Conservation (phyloP, 768 basidiomycete genomes). For the Tricholoma saponaceum region DNA sequence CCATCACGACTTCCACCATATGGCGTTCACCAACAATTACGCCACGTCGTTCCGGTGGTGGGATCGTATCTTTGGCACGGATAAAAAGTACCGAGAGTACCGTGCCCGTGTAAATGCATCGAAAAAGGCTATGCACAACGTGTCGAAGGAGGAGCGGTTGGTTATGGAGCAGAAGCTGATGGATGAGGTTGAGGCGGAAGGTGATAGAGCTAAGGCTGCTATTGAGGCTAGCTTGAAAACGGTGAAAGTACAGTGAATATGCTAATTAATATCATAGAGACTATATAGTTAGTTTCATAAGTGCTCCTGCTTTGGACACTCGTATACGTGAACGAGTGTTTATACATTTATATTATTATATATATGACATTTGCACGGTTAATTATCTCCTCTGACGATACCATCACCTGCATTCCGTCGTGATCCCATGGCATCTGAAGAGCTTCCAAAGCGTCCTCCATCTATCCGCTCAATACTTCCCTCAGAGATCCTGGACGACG, state of each 20-base stretch:
- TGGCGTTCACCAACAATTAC: constrained; percentile 92
- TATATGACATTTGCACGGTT: too few species aligned
- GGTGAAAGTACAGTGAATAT: constrained; percentile 31
- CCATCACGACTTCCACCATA: constrained; percentile 98
- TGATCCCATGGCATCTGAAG: too few species aligned
- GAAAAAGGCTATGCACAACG: constrained; percentile 50
- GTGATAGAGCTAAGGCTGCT: constrained; percentile 61
- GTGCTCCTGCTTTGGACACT: too few species aligned
- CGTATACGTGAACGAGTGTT: background rate
- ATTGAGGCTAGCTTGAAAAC: constrained; percentile 33
- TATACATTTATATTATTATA: too few species aligned
- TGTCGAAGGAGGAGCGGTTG: constrained; percentile 47
- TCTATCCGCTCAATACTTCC: constrained; percentile 19
- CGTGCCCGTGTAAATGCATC: constrained; percentile 60
- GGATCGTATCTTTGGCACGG: constrained; percentile 87
- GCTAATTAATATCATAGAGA: too few species aligned
- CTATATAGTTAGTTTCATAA: too few species aligned
- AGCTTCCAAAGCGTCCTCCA: background rate
- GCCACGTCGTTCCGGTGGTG: constrained; percentile 95
- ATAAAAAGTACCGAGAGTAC: constrained; percentile 84
- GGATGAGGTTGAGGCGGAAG: constrained; percentile 71
- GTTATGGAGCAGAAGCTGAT: constrained; percentile 60
- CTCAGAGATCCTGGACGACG: constrained; percentile 29
- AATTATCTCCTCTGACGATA: too few species aligned
- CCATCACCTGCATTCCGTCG: too few species aligned